Evolutionary conservation across 1,284 basidiomycete species (phyloP), one percentile per base, ranked within the genome.

Genomic region (Veloboletus limbatus): DNA sequence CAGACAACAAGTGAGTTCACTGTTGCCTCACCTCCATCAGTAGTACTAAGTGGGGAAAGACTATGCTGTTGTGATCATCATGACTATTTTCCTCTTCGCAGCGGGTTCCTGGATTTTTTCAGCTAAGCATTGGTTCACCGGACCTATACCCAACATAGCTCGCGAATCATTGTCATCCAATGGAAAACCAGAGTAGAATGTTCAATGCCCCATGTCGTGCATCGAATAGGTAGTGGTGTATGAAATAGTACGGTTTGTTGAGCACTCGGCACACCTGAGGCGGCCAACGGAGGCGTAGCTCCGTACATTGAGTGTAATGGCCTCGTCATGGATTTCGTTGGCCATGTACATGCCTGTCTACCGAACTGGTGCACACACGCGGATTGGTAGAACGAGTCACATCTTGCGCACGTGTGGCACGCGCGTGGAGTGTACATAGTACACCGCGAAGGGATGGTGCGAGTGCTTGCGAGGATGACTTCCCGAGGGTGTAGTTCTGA

Each of bases 91-190:
- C 56, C 54, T 83, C 18, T 82, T 83, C 54, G 77, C 81, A 1
- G 63, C 74, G 2, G 47, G 69, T 3, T 81, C 76, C 10, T 86
- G 82, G 83, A 56, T 80, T 0, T 27, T 81, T 17, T 84, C 81
- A 4, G 82, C 82, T 0, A 73, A 67, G 17, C 73, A 78, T 45
- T 86, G 82, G 83, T 85, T 85, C 65, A 72, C 63, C 17, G 82
- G 81, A 0, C 82, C 83, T 9, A 66, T 84, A 25, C 42, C 53
- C 14, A 62, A 54, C 40, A 33, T 52, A 21, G 47, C 30, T 39
- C 21, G 22, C 16, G 33, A 52, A 20, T 27, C 28, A 26, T 31
- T 26, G 25, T 41, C 36, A 21, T 31, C 38, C 16, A 38, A 47
- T 14, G 33, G 37, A 17, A 59, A 54, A 16, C 45, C 40, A 14